phyloP scores from a whole-genome alignment of 75 land plant genomes.

The Adiantum capillusveneris region DNA sequence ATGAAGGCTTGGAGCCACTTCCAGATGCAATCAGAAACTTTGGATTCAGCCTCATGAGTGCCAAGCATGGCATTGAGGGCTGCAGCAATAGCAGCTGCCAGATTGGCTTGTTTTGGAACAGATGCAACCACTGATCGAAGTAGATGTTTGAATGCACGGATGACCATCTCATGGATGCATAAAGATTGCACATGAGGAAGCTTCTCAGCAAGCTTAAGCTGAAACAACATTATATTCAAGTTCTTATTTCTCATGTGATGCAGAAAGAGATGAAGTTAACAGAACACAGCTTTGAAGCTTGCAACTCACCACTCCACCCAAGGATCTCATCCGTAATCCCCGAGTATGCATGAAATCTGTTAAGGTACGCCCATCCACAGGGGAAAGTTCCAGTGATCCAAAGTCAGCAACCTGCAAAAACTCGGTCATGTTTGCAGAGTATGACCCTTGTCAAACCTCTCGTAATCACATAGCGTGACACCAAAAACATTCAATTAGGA shows the following conservation, averaged over 20 bases:
- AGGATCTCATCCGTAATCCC: conserved; percentile 80
- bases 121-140: conserved; percentile 62
- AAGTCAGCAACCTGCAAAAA: conserved; percentile 76
- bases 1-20: conserved; percentile 67
- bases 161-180: conserved; percentile 91
- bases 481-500: conserved; percentile 1
- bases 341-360: conserved; percentile 96
- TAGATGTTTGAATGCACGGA: conserved; percentile 86
- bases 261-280: too few species aligned
- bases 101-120: conserved; percentile 18
- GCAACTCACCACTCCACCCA: conserved; percentile 68
- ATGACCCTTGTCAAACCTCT: too few species aligned
- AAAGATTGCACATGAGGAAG: conserved; percentile 87
- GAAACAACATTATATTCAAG: background rate
- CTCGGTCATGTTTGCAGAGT: too few species aligned
- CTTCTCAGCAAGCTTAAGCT: conserved; percentile 85
- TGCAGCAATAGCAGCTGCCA: conserved; percentile 55
- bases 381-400: conserved; percentile 88
- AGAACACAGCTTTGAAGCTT: too few species aligned
- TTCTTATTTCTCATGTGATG: too few species aligned
- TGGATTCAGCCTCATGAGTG: background rate
- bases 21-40: conserved; percentile 28
- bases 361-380: conserved; percentile 89
- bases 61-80: conserved; percentile 81
- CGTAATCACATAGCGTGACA: too few species aligned